Conservation (phyloP, 192 early-diverging fungal species). For the Tieghemiomyces parasiticus region DNA sequence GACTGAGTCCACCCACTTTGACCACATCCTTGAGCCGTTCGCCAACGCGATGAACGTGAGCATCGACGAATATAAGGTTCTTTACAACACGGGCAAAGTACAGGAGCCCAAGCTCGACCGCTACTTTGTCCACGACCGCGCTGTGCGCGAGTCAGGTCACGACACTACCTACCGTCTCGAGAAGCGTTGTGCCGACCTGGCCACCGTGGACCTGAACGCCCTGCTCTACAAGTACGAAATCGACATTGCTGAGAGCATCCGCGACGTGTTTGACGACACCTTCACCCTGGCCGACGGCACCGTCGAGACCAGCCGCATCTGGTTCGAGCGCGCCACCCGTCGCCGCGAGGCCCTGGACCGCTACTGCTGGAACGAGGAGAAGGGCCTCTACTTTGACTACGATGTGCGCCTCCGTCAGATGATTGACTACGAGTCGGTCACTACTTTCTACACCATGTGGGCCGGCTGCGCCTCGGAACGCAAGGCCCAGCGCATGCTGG, state of each 20-base stretch:
- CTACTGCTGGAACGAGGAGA: slow-evolving; percentile 72
- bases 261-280: slow-evolving; percentile 36
- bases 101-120: slow-evolving; percentile 74
- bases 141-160: slow-evolving; percentile 93
- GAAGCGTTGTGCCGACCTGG: slow-evolving; percentile 74
- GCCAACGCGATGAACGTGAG: slow-evolving; percentile 46
- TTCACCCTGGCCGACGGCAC: slow-evolving; percentile 24
- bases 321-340: slow-evolving; percentile 44
- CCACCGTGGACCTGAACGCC: slow-evolving; percentile 85
- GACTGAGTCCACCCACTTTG: slow-evolving; percentile 85
- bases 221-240: slow-evolving; percentile 93
- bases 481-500: slow-evolving; percentile 66
- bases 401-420: slow-evolving; percentile 51
- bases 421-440: slow-evolving; percentile 75
- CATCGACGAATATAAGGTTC: slow-evolving; percentile 53
- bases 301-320: slow-evolving; percentile 33
- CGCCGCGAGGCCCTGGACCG: slow-evolving; percentile 52
- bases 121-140: slow-evolving; percentile 96
- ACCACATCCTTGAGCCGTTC: slow-evolving; percentile 71
- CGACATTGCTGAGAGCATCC: slow-evolving; percentile 68
- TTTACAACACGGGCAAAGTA: slow-evolving; percentile 54
- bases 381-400: slow-evolving; percentile 80
- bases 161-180: slow-evolving; percentile 94
- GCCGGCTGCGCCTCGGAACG: slow-evolving; percentile 55
- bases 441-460: slow-evolving; percentile 87